phyloP scores from a whole-genome alignment of 2,329 filamentous ascomycete genomes.

The Pseudogymnoascus sp. region DNA sequence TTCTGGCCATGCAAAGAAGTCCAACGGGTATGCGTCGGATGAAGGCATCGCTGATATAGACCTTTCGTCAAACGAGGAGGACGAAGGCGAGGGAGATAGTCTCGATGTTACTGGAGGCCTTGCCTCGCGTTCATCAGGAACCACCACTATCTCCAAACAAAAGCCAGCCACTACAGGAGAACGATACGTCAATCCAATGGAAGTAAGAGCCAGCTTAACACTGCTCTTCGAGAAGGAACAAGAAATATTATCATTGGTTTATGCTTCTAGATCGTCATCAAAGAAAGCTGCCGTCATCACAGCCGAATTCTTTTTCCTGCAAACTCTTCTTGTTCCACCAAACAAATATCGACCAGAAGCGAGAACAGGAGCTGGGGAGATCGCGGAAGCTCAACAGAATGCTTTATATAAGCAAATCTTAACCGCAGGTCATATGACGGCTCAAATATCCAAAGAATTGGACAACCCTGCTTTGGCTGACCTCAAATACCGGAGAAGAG shows the following conservation, averaged over 20 bases:
- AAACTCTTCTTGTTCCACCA: slow-evolving; percentile 78
- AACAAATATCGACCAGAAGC: slow-evolving; percentile 88
- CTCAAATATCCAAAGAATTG: slow-evolving; percentile 66
- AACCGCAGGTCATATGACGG: slow-evolving; percentile 64
- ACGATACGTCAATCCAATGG: slow-evolving; percentile 72
- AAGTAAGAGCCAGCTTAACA: slow-evolving; percentile 71
- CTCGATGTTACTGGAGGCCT: slow-evolving; percentile 50
- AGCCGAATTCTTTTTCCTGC: slow-evolving; percentile 91
- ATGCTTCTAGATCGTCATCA: slow-evolving; percentile 59
- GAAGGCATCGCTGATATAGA: slow-evolving; percentile 65
- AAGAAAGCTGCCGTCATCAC: slow-evolving; percentile 53
- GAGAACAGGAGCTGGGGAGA: slow-evolving; percentile 68
- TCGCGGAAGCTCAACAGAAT: slow-evolving; percentile 86
- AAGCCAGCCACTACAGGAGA: slow-evolving; percentile 40
- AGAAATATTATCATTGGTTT: slow-evolving; percentile 77
- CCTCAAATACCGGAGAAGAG: slow-evolving; percentile 42
- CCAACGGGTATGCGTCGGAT: slow-evolving; percentile 41
- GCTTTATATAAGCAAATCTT: slow-evolving; percentile 79
- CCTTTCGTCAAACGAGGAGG: slow-evolving; percentile 41
- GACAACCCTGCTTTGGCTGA: slow-evolving; percentile 20
- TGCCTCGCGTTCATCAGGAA: slow-evolving; percentile 34
- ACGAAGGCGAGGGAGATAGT: slow-evolving; percentile 38
- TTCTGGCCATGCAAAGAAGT: slow-evolving; percentile 35
- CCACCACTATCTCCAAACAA: slow-evolving; percentile 28
- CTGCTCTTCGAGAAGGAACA: slow-evolving; percentile 82